phyloP scores from a whole-genome alignment of 352 stramenopile genomes.

The Globisporangium rhizosaccharum region DNA sequence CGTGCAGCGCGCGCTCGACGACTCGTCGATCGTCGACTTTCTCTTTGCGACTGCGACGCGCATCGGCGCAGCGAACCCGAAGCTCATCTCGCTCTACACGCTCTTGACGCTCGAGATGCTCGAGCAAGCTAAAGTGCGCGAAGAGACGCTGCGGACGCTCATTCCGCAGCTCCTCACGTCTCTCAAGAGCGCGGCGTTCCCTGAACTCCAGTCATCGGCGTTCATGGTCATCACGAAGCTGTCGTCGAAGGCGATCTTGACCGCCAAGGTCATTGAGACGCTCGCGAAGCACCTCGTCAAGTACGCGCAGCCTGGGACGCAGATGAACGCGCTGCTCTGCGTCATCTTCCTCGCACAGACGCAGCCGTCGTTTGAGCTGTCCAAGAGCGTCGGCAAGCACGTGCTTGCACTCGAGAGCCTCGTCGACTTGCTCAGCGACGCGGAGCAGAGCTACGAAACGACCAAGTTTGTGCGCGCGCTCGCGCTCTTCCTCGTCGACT shows the following conservation, averaged over 20 bases:
- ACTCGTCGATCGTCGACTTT: slow-evolving; percentile 73
- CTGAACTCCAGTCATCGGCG: slow-evolving; percentile 72
- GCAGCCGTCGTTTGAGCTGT: slow-evolving; percentile 61
- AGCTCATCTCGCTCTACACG: slow-evolving; percentile 85
- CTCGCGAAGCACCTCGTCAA: slow-evolving; percentile 76
- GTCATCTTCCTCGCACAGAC: slow-evolving; percentile 72
- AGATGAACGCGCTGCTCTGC: slow-evolving; percentile 73
- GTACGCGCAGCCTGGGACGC: slow-evolving; percentile 52
- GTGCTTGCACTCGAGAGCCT: slow-evolving; percentile 62
- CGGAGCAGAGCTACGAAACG: slow-evolving; percentile 64
- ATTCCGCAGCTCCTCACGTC: slow-evolving; percentile 67
- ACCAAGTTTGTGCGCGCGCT: slow-evolving; percentile 64
- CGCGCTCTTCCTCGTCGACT: slow-evolving; percentile 37
- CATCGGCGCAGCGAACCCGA: slow-evolving; percentile 59
- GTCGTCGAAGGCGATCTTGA: slow-evolving; percentile 70
- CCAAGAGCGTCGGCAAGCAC: slow-evolving; percentile 51
- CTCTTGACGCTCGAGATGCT: slow-evolving; percentile 77
- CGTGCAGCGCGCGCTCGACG: slow-evolving; percentile 67
- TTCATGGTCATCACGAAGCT: slow-evolving; percentile 87
- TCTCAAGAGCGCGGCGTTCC: slow-evolving; percentile 59
- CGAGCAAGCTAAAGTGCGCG: slow-evolving; percentile 54
- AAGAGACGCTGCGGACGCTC: slow-evolving; percentile 72
- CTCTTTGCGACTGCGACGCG: slow-evolving; percentile 55
- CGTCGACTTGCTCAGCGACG: slow-evolving; percentile 57
- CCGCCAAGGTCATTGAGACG: slow-evolving; percentile 64